Base-by-base conservation (phyloP, 805 yeast species). In the Starmerella gropengiesseri region DNA sequence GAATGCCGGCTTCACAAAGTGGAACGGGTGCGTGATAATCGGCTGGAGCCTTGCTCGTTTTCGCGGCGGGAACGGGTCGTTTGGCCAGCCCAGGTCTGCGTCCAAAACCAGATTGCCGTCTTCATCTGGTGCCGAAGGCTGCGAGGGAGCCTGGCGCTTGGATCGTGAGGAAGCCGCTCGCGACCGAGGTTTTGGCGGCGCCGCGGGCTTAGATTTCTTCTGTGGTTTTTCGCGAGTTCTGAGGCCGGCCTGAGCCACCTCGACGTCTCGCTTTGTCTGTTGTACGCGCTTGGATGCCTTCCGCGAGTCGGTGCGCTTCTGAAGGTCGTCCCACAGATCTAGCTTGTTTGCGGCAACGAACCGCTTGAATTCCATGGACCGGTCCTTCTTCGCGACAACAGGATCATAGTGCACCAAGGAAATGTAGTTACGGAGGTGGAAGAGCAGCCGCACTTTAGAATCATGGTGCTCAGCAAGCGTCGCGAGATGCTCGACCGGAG, bases 1-100 rank as follows among this genome's bases (percentile, higher is more conserved):
- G 48, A 59, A 73, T 40, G 66, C 55, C 1, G 81, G 78, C 6
- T 59, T 54, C 0, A 71, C 59, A 7, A 64, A 65, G 59, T 77
- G 81, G 20, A 65, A 61, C 7, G 87, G 86, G 52, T 79, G 78
- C 0, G 81, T 69, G 5, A 78, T 64, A 4, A 68, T 59, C 33
- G 71, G 77, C 19, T 64, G 61, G 3, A 14, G 7, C 9, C 22
- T 31, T 2, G 19, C 31, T 4, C 46, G 35, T 17, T 41, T 41
- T 2, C 31, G 19, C 4, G 40, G 18, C 7, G 34, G 43, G 3
- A 12, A 17, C 21, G 32, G 33, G 8, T 47, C 44, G 27, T 34
- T 44, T 17, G 52, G 52, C 37, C 41, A 34, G 21, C 51, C 49
- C n/a, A 49, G 40, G 13, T 49, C 52, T 3, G 43, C 11, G 22